Conservation (phyloP, 2,329 filamentous ascomycete genomes). For the Fusarium verticillioides region DNA sequence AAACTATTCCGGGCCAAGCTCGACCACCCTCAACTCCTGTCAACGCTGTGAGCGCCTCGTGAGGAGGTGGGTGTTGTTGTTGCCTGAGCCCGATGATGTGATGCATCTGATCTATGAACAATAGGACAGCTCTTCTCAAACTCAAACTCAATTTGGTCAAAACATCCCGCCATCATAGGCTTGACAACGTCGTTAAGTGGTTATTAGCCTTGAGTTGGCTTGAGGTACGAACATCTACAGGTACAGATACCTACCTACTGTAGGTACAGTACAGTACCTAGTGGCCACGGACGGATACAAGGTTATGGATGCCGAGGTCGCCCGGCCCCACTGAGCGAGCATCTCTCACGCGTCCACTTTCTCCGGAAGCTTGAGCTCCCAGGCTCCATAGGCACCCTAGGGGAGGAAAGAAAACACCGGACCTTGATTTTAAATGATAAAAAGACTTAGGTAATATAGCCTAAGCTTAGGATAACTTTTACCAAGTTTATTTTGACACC, state of each 20-base stretch:
- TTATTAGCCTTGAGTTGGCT: constrained; percentile 13
- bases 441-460: too few species aligned
- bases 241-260: not conserved
- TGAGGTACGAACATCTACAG: not conserved
- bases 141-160: constrained; percentile 24
- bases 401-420: too few species aligned
- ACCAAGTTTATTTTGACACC: too few species aligned
- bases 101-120: constrained; percentile 1
- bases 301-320: constrained; percentile 17
- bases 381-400: not conserved
- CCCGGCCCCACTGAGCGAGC: constrained; percentile 25
- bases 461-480: too few species aligned
- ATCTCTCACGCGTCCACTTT: constrained; percentile 19
- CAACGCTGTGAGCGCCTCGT: constrained; percentile 19
- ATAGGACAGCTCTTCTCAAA: not conserved
- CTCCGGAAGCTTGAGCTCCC: constrained; percentile 5
- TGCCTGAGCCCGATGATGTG: constrained; percentile 28
- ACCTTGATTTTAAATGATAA: too few species aligned
- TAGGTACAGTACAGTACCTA: too few species aligned
- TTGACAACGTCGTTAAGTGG: not conserved
- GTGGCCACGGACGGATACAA: not conserved
- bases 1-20: constrained; percentile 17
- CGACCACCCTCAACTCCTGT: constrained; percentile 1
- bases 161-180: constrained; percentile 5
- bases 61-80: constrained; percentile 30